Conservation (phyloP, 2,329 filamentous ascomycete species). For the Aspergillus carbonarius region DNA sequence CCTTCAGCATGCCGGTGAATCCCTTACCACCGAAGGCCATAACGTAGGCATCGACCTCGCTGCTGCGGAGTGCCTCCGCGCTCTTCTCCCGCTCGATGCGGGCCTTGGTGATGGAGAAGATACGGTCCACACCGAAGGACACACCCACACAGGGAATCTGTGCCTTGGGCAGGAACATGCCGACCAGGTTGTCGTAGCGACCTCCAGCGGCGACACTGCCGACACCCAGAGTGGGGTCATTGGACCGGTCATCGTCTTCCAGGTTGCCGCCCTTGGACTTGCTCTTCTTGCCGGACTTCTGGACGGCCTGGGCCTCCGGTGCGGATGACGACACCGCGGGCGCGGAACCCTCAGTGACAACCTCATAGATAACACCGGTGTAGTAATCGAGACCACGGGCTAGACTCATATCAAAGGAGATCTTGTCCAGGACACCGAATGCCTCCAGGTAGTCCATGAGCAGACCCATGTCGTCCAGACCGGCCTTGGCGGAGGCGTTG, state of each 20-base stretch:
- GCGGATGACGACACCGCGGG: conserved; percentile 47
- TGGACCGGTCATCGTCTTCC: conserved; percentile 67
- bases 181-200: conserved; percentile 88
- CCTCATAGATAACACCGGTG: conserved; percentile 87
- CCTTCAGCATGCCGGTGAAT: conserved; percentile 74
- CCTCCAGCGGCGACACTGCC: conserved; percentile 87
- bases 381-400: conserved; percentile 84
- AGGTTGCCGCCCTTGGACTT: conserved; percentile 52
- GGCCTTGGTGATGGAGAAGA: conserved; percentile 88
- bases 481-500: conserved; percentile 74
- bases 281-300: conserved; percentile 44
- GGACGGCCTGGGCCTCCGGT: conserved; percentile 35
- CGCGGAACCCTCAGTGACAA: conserved; percentile 77
- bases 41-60: conserved; percentile 85
- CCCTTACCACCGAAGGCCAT: conserved; percentile 93
- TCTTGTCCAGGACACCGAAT: conserved; percentile 67
- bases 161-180: conserved; percentile 84
- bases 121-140: conserved; percentile 92
- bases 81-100: conserved; percentile 63
- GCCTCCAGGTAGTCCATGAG: conserved; percentile 80
- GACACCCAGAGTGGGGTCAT: conserved; percentile 78
- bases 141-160: conserved; percentile 89
- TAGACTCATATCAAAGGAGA: conserved; percentile 87
- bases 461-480: conserved; percentile 75
- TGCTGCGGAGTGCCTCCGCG: conserved; percentile 58